Evolutionary conservation across 306 rosid species (phyloP), one percentile per base, ranked within the genome.

Genomic region (Luffa aegyptiaca): DNA sequence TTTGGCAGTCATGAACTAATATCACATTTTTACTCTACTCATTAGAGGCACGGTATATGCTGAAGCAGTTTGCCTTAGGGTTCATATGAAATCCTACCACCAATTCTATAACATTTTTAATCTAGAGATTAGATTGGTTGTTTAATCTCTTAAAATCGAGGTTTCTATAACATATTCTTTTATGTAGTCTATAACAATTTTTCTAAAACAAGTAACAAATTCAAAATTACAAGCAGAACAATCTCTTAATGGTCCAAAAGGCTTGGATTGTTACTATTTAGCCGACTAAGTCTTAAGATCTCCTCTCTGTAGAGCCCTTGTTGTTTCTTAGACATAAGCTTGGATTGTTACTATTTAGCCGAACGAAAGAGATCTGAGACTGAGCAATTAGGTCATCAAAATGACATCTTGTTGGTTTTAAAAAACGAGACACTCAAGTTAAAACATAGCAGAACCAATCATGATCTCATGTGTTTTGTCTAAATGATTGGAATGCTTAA

Each of bases 191-290:
- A n/a, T n/a, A n/a, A n/a, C n/a, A n/a, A n/a, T n/a, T n/a, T n/a
- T n/a, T 68, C 13, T 5, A 81, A 65, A 42, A 59, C 37, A 33
- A 33, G 65, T n/a, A 68, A 31, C n/a, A 20, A 10, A 76, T 53
- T 52, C 79, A 76, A 76, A 36, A 55, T 41, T 55, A 76, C 79
- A 56, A 76, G 68, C 68, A 76, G 79, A 76, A 55, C n/a, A 35
- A 76, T 36, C 51, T 55, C 36, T 4, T 6, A 36, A 35, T 76
- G 65, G 12, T 76, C 68, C 66, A 76, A 56, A 74, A 13, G 21
- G 45, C 6, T 72, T n/a, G n/a, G n/a, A n/a, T n/a, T n/a, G n/a
- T n/a, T n/a, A n/a, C n/a, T n/a, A n/a, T n/a, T n/a, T n/a, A n/a
- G n/a, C 6, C 13, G 78, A 74, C 78, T 3, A 14, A 74, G 61